A percentile compares a stretch with the other conserved stretches of the same genome.
These are phyloP conservation scores for Trichoderma reesei DNA, from an alignment of 495 filamentous ascomycete species.

Conservation along the genomic window DNA sequence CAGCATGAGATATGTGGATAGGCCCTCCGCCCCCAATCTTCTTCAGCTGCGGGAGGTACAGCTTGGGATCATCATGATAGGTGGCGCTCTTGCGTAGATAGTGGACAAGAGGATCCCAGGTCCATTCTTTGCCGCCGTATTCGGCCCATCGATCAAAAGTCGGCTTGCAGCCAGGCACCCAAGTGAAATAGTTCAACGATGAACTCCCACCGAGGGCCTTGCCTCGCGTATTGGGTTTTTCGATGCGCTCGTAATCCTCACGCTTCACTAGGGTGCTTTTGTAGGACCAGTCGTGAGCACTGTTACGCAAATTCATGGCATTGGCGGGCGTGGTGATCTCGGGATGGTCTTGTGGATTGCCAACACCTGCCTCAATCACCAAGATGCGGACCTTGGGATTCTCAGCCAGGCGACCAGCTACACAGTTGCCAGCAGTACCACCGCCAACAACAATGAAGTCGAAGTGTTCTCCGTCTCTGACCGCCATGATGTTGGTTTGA, in stretches of 20 bases:
- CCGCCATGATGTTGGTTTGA: slow-evolving; percentile 7
- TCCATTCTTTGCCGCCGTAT: slow-evolving; percentile 34
- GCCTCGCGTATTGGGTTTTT: slow-evolving; percentile 54
- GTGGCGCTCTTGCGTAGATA: slow-evolving; percentile 22
- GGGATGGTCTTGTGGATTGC: slow-evolving; percentile 47
- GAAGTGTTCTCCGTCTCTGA: slow-evolving; percentile 20
- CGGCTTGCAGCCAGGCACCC: slow-evolving; percentile 47
- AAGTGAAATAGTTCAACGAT: slow-evolving; percentile 56
- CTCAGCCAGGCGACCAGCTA: slow-evolving; percentile 51
- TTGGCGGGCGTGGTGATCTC: slow-evolving; percentile 44
- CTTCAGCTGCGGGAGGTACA: slow-evolving; percentile 30
- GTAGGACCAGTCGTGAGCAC: slow-evolving; percentile 54
- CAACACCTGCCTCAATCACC: slow-evolving; percentile 47
- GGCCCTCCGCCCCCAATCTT: slow-evolving; percentile 43
- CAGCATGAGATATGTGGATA: slow-evolving; percentile 45
- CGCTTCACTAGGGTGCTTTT: slow-evolving; percentile 55
- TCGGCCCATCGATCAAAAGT: slow-evolving; percentile 53
- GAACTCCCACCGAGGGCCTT: slow-evolving; percentile 49
- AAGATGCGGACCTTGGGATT: slow-evolving; percentile 44
- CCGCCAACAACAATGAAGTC: slow-evolving; percentile 40
- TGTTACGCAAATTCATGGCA: slow-evolving; percentile 43
- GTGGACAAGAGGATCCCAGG: slow-evolving; percentile 24
- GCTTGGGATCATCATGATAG: slow-evolving; percentile 42
- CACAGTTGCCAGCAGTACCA: slow-evolving; percentile 48
- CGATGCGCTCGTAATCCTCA: slow-evolving; percentile 49